phyloP scores from a whole-genome alignment of 768 basidiomycete genomes.

The Boletus pseudo-olivaceus region DNA sequence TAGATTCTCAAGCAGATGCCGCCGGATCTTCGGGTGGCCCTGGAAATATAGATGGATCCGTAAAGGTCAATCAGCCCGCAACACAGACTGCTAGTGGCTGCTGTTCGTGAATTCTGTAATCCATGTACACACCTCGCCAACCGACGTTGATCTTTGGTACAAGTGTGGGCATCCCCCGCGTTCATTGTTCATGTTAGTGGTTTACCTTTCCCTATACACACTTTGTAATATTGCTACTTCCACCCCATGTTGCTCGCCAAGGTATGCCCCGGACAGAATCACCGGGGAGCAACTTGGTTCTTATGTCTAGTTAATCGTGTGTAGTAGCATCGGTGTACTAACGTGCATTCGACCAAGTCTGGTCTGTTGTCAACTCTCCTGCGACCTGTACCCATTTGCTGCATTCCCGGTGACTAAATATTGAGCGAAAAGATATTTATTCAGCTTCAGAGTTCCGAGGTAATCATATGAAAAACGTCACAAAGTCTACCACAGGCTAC shows the following conservation, averaged over 20 bases:
- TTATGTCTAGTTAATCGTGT: background rate
- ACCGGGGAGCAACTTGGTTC: background rate
- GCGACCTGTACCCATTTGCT: no score
- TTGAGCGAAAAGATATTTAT: no score
- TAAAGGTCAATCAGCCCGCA: conserved; percentile 62
- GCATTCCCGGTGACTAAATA: no score
- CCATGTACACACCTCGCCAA: conserved; percentile 1
- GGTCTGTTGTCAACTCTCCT: background rate
- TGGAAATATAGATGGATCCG: conserved; percentile 50
- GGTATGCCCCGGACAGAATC: background rate
- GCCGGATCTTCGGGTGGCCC: conserved; percentile 36
- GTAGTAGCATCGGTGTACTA: background rate
- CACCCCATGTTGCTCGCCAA: conserved; percentile 6
- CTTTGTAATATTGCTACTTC: conserved; percentile 18
- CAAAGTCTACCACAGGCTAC: no score
- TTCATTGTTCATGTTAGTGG: conserved; percentile 12
- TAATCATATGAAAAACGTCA: no score
- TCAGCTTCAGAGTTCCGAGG: no score
- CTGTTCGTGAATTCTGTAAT: conserved; percentile 40
- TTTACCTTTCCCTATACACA: conserved; percentile 9
- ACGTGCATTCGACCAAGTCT: background rate
- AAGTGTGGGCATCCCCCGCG: background rate
- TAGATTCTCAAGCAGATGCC: conserved; percentile 84
- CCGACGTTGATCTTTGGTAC: conserved; percentile 1
- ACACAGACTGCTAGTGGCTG: conserved; percentile 46